phyloP scores from a whole-genome alignment of 352 stramenopile genomes.

The Phytophthora pseudosyringae region DNA sequence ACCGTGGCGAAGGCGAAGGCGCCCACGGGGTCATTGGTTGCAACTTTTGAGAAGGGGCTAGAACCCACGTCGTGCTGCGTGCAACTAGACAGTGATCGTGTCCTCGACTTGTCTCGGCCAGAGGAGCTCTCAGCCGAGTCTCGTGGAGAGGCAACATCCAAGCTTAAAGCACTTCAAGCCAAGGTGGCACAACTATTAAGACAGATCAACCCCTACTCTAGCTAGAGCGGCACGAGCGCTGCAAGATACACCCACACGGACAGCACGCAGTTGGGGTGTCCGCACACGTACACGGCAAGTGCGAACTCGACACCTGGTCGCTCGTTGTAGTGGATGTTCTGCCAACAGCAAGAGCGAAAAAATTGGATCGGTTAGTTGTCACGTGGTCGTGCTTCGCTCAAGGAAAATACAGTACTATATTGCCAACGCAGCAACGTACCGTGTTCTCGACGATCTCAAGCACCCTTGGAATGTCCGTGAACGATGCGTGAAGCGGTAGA shows the following conservation, averaged over 20 bases:
- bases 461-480: constrained; percentile 86
- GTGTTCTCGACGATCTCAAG: constrained; percentile 87
- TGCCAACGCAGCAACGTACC: constrained; percentile 36
- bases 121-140: constrained; percentile 66
- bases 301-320: constrained; percentile 90
- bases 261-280: constrained; percentile 88
- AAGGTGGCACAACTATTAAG: constrained; percentile 70
- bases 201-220: constrained; percentile 55
- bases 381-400: constrained; percentile 1
- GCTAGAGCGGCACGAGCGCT: constrained; percentile 53
- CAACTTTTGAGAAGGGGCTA: constrained; percentile 56
- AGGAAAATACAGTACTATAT: constrained; percentile 32
- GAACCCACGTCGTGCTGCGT: constrained; percentile 63
- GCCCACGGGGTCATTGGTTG: constrained; percentile 58
- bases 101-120: constrained; percentile 69
- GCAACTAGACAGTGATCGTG: constrained; percentile 64
- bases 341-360: constrained; percentile 13
- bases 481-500: constrained; percentile 87
- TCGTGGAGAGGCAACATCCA: constrained; percentile 60
- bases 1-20: constrained; percentile 68
- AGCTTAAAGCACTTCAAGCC: constrained; percentile 71
- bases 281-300: constrained; percentile 86
- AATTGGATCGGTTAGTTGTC: constrained; percentile 21
- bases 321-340: constrained; percentile 91
- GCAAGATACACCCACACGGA: constrained; percentile 94